Percentiles rank a stretch among this genome's conserved stretches.
Evolutionary conservation across 306 rosid species (phyloP).

Genomic region (Delonix regia): DNA sequence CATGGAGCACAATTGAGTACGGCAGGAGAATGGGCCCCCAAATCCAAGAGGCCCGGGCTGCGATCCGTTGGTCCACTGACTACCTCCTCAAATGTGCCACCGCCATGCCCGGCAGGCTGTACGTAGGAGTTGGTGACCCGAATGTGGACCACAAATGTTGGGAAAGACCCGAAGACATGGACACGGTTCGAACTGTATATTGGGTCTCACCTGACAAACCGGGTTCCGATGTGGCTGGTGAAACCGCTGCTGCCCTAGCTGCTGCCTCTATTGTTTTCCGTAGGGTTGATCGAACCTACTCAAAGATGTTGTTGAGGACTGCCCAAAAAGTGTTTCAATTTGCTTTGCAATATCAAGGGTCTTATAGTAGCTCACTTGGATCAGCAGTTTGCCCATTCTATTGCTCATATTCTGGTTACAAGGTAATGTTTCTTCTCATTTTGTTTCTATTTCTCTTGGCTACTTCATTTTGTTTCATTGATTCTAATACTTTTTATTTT

Average conservation of each 20-base stretch:
- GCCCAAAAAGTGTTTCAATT: constrained; percentile 74
- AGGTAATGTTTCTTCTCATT: constrained; percentile 48
- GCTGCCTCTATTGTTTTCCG: constrained; percentile 85
- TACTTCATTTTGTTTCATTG: background rate
- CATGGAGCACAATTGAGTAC: constrained; percentile 80
- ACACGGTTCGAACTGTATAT: constrained; percentile 61
- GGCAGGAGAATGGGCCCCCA: constrained; percentile 76
- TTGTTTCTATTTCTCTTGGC: background rate
- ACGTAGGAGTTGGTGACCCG: constrained; percentile 90
- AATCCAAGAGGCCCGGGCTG: constrained; percentile 51
- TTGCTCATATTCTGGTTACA: constrained; percentile 92
- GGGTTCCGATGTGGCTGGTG: constrained; percentile 91
- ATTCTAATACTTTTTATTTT: background rate
- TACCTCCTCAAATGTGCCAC: constrained; percentile 79
- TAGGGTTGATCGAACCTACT: constrained; percentile 66
- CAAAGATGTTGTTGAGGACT: constrained; percentile 56
- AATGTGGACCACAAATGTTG: constrained; percentile 85
- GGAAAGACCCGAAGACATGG: constrained; percentile 98
- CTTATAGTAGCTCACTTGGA: constrained; percentile 85
- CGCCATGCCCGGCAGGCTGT: constrained; percentile 71
- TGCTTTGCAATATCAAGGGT: constrained; percentile 68
- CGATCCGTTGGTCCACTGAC: constrained; percentile 83
- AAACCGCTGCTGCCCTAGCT: constrained; percentile 88
- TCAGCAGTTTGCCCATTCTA: constrained; percentile 91
- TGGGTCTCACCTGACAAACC: constrained; percentile 69